These are phyloP conservation scores for Brassica hybrid DNA, from an alignment of 441 rosid genomes.

Conservation along the genomic window DNA sequence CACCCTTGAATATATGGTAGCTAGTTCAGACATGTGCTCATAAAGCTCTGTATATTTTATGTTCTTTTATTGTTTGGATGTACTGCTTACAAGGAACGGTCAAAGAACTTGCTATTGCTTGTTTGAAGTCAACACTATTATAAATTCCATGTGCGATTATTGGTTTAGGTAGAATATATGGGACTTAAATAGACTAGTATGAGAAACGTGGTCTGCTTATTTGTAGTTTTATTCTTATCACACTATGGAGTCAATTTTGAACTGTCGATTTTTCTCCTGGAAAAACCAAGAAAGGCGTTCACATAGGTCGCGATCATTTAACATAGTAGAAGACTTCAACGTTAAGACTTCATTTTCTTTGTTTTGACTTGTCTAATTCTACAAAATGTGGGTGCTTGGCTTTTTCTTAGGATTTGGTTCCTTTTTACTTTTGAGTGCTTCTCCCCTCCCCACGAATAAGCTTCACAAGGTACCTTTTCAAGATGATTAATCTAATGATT, in stretches of 20 bases:
- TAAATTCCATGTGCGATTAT: neutral
- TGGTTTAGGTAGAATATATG: neutral
- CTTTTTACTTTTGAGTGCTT: conserved; percentile 5
- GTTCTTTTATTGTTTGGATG: neutral
- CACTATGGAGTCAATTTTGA: neutral
- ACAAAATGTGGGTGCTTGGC: neutral
- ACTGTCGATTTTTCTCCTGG: neutral
- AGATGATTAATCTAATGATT: neutral
- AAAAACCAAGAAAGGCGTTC: neutral
- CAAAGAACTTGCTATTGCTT: neutral
- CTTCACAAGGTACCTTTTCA: neutral
- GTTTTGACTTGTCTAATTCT: conserved; percentile 19
- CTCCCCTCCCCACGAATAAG: too few species aligned
- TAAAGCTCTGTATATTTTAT: neutral
- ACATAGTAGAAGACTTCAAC: conserved; percentile 12
- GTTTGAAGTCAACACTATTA: neutral
- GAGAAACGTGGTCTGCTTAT: conserved; percentile 18
- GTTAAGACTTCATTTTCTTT: conserved; percentile 10
- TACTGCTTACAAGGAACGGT: neutral
- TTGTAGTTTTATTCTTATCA: neutral
- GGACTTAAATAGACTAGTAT: neutral
- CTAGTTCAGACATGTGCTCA: conserved; percentile 14
- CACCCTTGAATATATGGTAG: neutral
- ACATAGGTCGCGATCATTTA: neutral
- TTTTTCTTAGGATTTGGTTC: conserved; percentile 14